phyloP scores from a whole-genome alignment of 1,139 yeast genomes.

The Scheffersomyces parashehatae region DNA sequence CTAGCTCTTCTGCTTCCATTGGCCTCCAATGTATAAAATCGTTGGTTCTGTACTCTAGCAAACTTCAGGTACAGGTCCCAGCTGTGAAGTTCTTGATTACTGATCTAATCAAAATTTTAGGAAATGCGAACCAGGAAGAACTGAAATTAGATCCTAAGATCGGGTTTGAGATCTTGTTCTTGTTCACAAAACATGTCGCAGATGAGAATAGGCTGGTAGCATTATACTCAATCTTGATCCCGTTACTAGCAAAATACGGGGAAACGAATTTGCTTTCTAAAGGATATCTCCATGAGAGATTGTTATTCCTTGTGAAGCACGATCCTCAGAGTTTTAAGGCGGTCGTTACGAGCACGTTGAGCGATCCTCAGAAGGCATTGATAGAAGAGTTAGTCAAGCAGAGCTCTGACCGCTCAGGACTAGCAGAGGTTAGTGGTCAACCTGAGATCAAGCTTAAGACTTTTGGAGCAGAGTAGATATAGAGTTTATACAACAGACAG shows the following conservation, averaged over 20 bases:
- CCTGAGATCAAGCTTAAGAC: conserved; percentile 38
- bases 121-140: conserved; percentile 11
- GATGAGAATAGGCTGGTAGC: conserved; percentile 28
- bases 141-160: conserved; percentile 32
- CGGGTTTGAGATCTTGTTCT: conserved; percentile 55
- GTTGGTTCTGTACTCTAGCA: conserved; percentile 45
- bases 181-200: conserved; percentile 39
- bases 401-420: not conserved
- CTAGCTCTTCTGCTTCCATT: conserved; percentile 35
- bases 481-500: not conserved
- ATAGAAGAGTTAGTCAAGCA: conserved; percentile 44
- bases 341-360: conserved; percentile 41
- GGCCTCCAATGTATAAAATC: conserved; percentile 61
- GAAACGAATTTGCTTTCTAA: conserved; percentile 24
- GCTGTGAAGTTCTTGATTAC: conserved; percentile 35
- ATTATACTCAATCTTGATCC: conserved; percentile 48
- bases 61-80: conserved; percentile 20
- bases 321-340: conserved; percentile 56
- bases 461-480: conserved; percentile 19
- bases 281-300: conserved; percentile 49
- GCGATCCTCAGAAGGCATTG: conserved; percentile 34
- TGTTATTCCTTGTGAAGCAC: conserved; percentile 51
- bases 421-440: conserved; percentile 5
- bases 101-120: conserved; percentile 23
- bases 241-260: conserved; percentile 48